These are phyloP conservation scores for Podospora didyma DNA, from an alignment of 495 filamentous ascomycete genomes.

Conservation along the genomic window DNA sequence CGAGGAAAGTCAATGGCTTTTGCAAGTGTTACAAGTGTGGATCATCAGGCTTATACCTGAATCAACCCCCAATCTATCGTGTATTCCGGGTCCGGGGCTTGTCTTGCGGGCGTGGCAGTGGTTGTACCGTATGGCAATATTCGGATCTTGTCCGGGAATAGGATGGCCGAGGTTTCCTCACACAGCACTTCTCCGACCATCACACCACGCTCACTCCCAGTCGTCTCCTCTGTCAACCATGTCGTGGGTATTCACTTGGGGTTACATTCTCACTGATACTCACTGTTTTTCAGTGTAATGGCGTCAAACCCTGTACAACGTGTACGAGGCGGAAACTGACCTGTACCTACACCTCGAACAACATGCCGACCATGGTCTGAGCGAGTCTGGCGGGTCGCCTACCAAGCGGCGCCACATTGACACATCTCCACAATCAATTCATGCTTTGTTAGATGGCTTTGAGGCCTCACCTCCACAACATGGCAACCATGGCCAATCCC, in stretches of 20 bases:
- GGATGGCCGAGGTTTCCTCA: background rate
- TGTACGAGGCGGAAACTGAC: constrained; percentile 57
- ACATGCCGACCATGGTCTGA: constrained; percentile 27
- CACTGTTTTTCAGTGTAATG: constrained; percentile 55
- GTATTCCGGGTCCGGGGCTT: background rate
- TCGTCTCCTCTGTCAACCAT: background rate
- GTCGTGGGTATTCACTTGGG: background rate
- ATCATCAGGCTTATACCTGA: background rate
- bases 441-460: constrained; percentile 15
- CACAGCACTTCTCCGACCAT: background rate
- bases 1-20: constrained; percentile 2
- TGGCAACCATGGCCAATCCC: constrained; percentile 10
- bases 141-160: background rate
- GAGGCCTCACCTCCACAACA: constrained; percentile 12
- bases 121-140: background rate
- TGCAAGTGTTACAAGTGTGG: constrained; percentile 22
- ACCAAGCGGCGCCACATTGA: constrained; percentile 45
- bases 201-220: background rate
- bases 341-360: constrained; percentile 43
- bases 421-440: constrained; percentile 25
- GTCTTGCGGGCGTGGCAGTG: no score
- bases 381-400: constrained; percentile 36
- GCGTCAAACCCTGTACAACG: constrained; percentile 63
- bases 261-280: constrained; percentile 13
- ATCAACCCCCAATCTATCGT: constrained; percentile 1